Evolutionary conservation across 2,329 filamentous ascomycete species (phyloP), one percentile per base, ranked within the genome.

Genomic region (Neocucurbitaria cava): DNA sequence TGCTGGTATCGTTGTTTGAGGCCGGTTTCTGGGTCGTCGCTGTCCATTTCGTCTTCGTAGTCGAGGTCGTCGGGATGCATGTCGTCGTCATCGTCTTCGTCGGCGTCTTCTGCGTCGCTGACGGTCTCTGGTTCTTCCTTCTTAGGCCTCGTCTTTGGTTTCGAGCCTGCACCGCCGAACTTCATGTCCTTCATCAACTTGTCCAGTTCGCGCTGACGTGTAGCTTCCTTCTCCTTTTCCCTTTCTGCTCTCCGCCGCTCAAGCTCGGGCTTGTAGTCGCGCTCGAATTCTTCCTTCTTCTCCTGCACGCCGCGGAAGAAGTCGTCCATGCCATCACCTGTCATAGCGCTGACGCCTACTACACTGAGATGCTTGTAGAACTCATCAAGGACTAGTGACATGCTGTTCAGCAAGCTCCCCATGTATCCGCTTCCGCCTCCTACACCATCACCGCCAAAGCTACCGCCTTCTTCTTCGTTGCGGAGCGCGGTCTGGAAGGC

Each of bases 351-450:
- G 11, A 99, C 96, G 0, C 89, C 92, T 0, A 99, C 94, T 8
- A 99, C 91, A 70, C 87, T 96, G 30, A 99, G 81, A 71, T 98
- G 92, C 35, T 91, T 88, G 77, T 99, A 99, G 72, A 99, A 99
- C 74, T 99, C 95, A 70, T 99, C 95, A 30, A 99, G 82, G 84
- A 99, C 92, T 58, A 98, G 81, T 71, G 92, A 96, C 95, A 99
- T 99, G 70, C 92, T 96, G 82, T 97, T 98, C 47, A 99, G 83
- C 50, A 98, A 79, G 62, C 90, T 96, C 49, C 91, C 89, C 95
- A 99, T 98, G 79, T 99, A 99, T 13, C 95, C 95, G 64, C 89
- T 95, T 10, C 92, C 92, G 5, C 72, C 74, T 4, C 88, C 86
- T 52, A 83, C 82, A 9, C 86, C 88, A 63, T 92, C 92, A 13